Evolutionary conservation across 345 rosid species (phyloP), one percentile per base, ranked within the genome.

Genomic region (Arabidopsis suecica): DNA sequence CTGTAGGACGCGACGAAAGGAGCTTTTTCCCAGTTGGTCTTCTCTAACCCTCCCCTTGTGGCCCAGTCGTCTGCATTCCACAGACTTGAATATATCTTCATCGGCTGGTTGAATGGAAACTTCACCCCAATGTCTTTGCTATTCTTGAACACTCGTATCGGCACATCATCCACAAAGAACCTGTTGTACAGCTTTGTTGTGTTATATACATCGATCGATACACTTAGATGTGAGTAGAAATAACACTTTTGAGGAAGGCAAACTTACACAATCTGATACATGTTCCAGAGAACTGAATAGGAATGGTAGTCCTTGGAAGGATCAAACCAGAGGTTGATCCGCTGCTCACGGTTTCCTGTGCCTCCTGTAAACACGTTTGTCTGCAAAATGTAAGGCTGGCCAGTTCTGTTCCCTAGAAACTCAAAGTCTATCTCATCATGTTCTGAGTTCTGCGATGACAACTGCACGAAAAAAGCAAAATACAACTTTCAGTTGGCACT

Each of bases 11-110:
- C 97, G 6, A 83, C 74, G 64, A 90, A 93, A 0, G 97, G 98
- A 2, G 93, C 95, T 38, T 87, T 90, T 55, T 80, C 82, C 98
- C 95, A 93, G 81, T 90, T 88, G 0, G 96, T 90, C 73, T 93
- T 90, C 82, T 88, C 96, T 0, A 92, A 82, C 6, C 97, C 97
- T 14, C 96, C 96, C 16, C 97, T 79, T 1, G 97, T 92, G 16
- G 97, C 97, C 97, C 97, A 92, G 54, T 92, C 96, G 36, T 91
- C 93, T 0, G 91, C 97, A 25, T 90, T 90, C 97, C 97, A 90
- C 0, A 93, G 81, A 65, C 95, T 90, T 1, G 96, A 88, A 82
- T 93, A 89, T n/a, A 93, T 65, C 78, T 88, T 90, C 97, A 90
- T 90, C 1, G 95, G 93, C 44, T 93, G 96, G 82, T 93, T 68